A percentile compares a stretch with the other conserved stretches of the same genome.
Evolutionary conservation across 1,284 basidiomycete genomes (phyloP).

Genomic region (Ganoderma boninense): DNA sequence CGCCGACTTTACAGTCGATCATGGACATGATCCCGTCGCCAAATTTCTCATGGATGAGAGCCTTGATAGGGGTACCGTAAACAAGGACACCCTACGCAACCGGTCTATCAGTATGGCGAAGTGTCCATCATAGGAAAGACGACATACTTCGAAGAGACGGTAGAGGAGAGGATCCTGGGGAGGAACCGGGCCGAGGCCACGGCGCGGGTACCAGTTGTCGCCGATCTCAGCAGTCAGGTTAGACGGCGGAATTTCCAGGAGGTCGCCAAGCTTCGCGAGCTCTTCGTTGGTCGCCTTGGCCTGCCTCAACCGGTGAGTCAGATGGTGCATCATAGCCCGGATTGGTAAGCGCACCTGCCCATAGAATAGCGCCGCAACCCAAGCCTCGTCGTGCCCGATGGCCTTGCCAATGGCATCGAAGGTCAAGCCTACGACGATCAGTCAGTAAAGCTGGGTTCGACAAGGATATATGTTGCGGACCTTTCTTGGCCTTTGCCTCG

Average conservation of each 20-base stretch:
- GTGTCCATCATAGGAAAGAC: not conserved
- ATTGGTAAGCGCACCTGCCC: conserved; percentile 65
- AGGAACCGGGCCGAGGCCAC: conserved; percentile 72
- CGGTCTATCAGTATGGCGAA: not conserved
- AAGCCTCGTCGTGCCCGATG: conserved; percentile 84
- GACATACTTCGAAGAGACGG: conserved; percentile 79
- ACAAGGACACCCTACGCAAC: conserved; percentile 70
- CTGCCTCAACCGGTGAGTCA: conserved; percentile 42
- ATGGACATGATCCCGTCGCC: conserved; percentile 94
- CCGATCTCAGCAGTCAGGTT: conserved; percentile 62
- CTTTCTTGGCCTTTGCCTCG: conserved; percentile 75
- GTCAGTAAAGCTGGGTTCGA: not conserved
- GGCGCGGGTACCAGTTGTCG: conserved; percentile 75
- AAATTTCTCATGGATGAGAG: conserved; percentile 92
- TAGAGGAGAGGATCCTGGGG: conserved; percentile 87
- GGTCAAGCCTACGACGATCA: conserved; percentile 59
- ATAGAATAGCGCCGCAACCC: conserved; percentile 90
- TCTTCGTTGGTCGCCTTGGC: conserved; percentile 76
- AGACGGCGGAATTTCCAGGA: conserved; percentile 56
- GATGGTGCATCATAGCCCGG: conserved; percentile 1
- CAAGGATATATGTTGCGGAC: conserved; percentile 42
- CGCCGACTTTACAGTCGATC: conserved; percentile 83
- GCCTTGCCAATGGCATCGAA: conserved; percentile 78
- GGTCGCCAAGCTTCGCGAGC: conserved; percentile 57
- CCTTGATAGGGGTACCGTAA: conserved; percentile 85